Base-by-base conservation (phyloP, 176 grass and related monocot species). In the Phragmites australis region DNA sequence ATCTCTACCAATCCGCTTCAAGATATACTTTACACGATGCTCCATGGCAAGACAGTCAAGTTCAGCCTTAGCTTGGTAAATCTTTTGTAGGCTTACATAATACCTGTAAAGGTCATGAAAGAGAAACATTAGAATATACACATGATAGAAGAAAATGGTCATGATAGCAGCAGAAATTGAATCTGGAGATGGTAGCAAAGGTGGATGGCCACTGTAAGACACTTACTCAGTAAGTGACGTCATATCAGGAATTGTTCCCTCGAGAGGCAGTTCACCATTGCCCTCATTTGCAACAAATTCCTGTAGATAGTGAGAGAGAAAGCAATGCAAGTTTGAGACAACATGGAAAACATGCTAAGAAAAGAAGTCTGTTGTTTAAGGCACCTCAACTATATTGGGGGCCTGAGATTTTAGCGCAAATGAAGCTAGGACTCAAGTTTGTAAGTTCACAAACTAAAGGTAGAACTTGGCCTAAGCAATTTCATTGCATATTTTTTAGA, bases 201-300 rank as follows among this genome's bases (percentile, higher is more conserved):
- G 39, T 72, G 57, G 59, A 68, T 43, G 15, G 62, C 25, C 44
- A 34, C 60, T 52, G 23, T 59, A 78, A 54, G 26, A 64, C 68
- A 89, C 87, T 87, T 37, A 94, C 95, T 98, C 95, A 3, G 95
- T 98, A 83, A 88, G 91, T 56, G 92, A 98, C 43, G 95, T 98
- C 95, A 98, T 98, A 77, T 98, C 92, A 85, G 95, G 95, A 81
- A 94, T 93, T 65, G 90, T 93, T 80, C 95, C 95, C 83, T 98
- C 95, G 11, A 98, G 92, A 64, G 92, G 95, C 67, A 89, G 89
- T 77, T 98, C 95, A 75, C 95, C 92, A 78, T 79, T 87, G 51
- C 90, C 92, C 83, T 94, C 90, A 45, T 91, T 89, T 67, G 80
- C 77, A 51, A 98, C 81, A 87, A 98, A 98, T 78, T 98, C 92